Percentiles rank a stretch among this genome's conserved stretches.
Conservation (phyloP, 164 flowering plant species). For the Umbellularia californica region DNA sequence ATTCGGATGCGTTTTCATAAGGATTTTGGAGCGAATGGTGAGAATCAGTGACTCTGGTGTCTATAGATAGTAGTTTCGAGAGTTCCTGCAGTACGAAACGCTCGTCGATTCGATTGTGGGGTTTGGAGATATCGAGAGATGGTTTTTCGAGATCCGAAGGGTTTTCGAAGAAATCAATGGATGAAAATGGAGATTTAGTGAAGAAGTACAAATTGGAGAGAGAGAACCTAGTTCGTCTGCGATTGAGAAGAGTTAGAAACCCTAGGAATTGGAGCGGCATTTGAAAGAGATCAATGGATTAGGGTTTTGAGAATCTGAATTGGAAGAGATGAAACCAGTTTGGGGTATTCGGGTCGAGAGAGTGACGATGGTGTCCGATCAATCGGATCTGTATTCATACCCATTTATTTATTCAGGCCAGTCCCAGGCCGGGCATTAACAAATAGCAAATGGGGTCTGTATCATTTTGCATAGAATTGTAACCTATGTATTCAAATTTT, state of each 20-base stretch:
- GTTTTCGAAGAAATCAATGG: slow-evolving; percentile 7
- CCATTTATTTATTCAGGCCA: no score
- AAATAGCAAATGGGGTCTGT: no score
- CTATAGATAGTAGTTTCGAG: slow-evolving; percentile 41
- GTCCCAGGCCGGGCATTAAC: no score
- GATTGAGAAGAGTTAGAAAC: slow-evolving; percentile 6
- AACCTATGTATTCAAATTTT: no score
- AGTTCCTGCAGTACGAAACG: slow-evolving; percentile 44
- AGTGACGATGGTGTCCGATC: no score
- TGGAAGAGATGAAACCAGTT: not conserved
- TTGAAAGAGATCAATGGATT: not conserved
- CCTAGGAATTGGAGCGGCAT: slow-evolving; percentile 1
- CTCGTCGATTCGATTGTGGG: slow-evolving; percentile 26
- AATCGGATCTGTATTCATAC: no score
- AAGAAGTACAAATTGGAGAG: not conserved
- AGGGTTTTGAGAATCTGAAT: not conserved
- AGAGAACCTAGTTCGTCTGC: slow-evolving; percentile 19
- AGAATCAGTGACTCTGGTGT: slow-evolving; percentile 13
- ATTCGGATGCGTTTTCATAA: not conserved
- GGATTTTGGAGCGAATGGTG: slow-evolving; percentile 4
- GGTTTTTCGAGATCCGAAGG: slow-evolving; percentile 4
- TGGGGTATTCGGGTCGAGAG: no score
- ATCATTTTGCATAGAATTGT: no score
- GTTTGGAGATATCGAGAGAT: not conserved
- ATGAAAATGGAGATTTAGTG: slow-evolving; percentile 22